Evolutionary conservation across 495 filamentous ascomycete species (phyloP), one percentile per base, ranked within the genome.

Genomic region (Tetracladium setigerum): DNA sequence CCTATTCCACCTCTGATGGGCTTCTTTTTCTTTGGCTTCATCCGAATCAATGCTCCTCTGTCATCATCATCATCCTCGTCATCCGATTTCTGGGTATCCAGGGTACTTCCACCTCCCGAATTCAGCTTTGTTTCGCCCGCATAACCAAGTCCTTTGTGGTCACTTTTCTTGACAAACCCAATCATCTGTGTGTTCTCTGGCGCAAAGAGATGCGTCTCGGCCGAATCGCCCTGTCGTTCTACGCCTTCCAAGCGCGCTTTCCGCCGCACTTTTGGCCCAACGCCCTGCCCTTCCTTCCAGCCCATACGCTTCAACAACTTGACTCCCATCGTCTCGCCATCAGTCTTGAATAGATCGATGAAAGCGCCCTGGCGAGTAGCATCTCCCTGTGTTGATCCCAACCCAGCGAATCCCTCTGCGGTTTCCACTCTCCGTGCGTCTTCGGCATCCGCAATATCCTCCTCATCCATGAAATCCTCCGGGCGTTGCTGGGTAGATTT

Each of bases 381-480:
- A 49, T 84, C 78, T 6, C 74, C 62, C 18, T 79, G 74, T 7
- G 82, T 81, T 22, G 79, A 73, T 1, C 92, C 92, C 14, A 96
- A 70, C 0, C 86, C 87, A 7, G 87, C 73, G 61, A 90, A 96
- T 0, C 70, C 75, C 24, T 78, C 67, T 1, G 77, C 68, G 0
- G 84, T 95, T 55, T 90, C 78, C 27, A 97, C 62, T 38, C 71
- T 74, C 53, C 75, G 74, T 2, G 81, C 73, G 63, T 95, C 90
- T 42, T 82, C 89, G 2, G 83, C 83, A 54, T 95, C 91, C 10
- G 86, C 84, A 10, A 95, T 67, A 65, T 98, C 92, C 65, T 98
- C 94, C 52, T 95, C 94, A 53, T 98, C 92, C 92, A 98, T 98
- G 51, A 89, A 97, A 60, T 98, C 92, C 56, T 97, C 91, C 8